A percentile compares a stretch with the other conserved stretches of the same genome.
phyloP scores from a whole-genome alignment of 2,329 filamentous ascomycete genomes.

The Orbilia ellipsospora region DNA sequence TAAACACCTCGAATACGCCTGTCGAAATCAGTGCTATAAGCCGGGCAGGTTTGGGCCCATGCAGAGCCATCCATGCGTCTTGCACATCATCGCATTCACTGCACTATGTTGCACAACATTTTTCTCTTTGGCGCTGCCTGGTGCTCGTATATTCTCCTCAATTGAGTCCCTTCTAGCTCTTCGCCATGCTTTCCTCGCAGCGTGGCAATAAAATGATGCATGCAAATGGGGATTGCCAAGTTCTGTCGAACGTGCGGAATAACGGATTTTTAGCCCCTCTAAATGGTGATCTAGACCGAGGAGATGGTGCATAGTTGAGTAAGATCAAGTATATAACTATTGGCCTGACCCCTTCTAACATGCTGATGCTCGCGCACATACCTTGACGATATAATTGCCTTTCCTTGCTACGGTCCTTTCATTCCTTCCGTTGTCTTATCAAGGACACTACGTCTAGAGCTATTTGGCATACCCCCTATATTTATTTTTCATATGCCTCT shows the following conservation, averaged over 20 bases:
- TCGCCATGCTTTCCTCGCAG: too few relatives aligned
- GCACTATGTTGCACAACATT: slow-evolving; percentile 11
- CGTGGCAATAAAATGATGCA: too few relatives aligned
- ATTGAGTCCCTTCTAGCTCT: too few relatives aligned
- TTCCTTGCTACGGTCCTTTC: slow-evolving; percentile 10
- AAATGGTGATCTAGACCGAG: slow-evolving; percentile 29
- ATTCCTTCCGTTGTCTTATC: slow-evolving; percentile 10
- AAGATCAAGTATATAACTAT: slow-evolving; percentile 37
- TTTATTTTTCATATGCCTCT: neutral
- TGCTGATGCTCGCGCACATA: slow-evolving; percentile 28
- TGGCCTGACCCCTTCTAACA: slow-evolving; percentile 1
- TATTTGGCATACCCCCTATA: too few relatives aligned
- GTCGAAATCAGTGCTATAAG: slow-evolving; percentile 14
- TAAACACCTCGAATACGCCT: slow-evolving; percentile 23
- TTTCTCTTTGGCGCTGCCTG: too few relatives aligned
- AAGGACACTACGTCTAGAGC: too few relatives aligned
- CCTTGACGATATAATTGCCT: slow-evolving; percentile 25
- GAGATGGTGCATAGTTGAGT: slow-evolving; percentile 4
- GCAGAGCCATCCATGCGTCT: too few relatives aligned
- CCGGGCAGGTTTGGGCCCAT: neutral
- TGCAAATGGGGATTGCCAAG: too few relatives aligned
- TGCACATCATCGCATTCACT: too few relatives aligned
- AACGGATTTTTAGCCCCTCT: neutral
- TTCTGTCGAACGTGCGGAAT: neutral
- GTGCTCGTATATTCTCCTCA: neutral